Percentiles rank a stretch among this genome's conserved stretches.
Conservation (phyloP, 768 basidiomycete genomes). For the Mycena rebaudengoi region DNA sequence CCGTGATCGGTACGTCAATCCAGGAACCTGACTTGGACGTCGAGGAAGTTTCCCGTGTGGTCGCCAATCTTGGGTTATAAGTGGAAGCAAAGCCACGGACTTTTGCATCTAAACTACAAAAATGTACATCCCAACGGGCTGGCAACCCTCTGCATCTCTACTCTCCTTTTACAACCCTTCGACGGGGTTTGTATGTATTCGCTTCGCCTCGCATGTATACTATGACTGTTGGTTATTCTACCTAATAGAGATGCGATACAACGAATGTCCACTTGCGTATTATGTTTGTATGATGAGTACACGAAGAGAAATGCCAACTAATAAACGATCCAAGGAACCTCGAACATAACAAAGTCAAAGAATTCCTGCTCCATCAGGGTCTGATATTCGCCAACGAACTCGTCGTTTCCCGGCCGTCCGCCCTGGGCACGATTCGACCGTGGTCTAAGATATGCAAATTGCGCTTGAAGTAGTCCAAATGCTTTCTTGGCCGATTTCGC, state of each 20-base stretch:
- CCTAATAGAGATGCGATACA: conserved; percentile 57
- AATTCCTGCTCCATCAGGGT: conserved; percentile 94
- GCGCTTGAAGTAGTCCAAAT: conserved; percentile 72
- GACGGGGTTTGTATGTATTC: conserved; percentile 34
- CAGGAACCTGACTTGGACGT: conserved; percentile 61
- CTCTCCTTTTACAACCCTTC: conserved; percentile 20
- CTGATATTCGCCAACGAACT: conserved; percentile 92
- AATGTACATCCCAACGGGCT: conserved; percentile 21
- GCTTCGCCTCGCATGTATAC: conserved; percentile 32
- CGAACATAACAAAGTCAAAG: conserved; percentile 94
- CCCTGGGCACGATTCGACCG: conserved; percentile 64
- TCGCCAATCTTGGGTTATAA: conserved; percentile 77
- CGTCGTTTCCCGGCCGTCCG: conserved; percentile 57
- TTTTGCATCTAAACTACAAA: conserved; percentile 17
- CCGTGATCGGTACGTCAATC: conserved; percentile 52
- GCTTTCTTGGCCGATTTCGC: conserved; percentile 84
- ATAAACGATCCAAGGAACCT: conserved; percentile 89
- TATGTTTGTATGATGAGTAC: neutral
- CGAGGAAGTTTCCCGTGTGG: conserved; percentile 80
- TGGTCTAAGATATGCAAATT: conserved; percentile 85
- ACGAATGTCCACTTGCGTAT: conserved; percentile 34
- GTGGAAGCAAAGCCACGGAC: conserved; percentile 17
- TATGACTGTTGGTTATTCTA: conserved; percentile 29
- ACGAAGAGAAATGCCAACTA: conserved; percentile 40
- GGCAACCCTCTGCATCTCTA: conserved; percentile 16